These are phyloP conservation scores for Fragosphaeria purpurea DNA, from an alignment of 2,329 filamentous ascomycete genomes.

Conservation along the genomic window DNA sequence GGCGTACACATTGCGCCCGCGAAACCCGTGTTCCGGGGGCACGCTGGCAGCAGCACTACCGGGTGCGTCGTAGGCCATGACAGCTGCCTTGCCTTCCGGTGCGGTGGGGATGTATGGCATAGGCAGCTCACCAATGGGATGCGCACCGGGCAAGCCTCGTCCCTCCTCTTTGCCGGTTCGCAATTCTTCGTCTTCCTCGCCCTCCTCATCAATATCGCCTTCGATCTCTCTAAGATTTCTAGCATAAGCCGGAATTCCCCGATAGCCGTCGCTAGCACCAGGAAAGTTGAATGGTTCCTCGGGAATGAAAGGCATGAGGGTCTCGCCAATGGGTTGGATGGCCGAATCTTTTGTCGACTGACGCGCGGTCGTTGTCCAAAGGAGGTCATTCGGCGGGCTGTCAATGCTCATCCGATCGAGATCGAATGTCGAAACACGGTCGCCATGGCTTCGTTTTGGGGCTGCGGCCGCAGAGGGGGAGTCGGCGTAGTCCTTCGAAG, in stretches of 20 bases:
- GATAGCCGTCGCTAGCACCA: conserved; percentile 1
- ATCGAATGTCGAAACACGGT: conserved; percentile 25
- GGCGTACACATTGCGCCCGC: conserved; percentile 32
- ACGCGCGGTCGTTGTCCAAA: conserved; percentile 21
- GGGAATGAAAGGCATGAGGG: conserved; percentile 21
- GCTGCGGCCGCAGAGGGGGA: not conserved
- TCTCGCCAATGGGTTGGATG: conserved; percentile 21
- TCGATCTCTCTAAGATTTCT: conserved; percentile 10
- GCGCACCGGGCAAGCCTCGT: conserved; percentile 2
- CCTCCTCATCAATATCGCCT: conserved; percentile 12
- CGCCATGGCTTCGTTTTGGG: conserved; percentile 18
- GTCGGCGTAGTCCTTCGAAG: not conserved
- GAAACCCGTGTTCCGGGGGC: conserved; percentile 32
- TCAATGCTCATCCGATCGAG: conserved; percentile 26
- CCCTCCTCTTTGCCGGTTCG: no score
- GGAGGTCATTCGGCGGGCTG: conserved; percentile 24
- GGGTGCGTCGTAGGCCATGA: not conserved
- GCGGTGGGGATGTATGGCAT: conserved; percentile 24
- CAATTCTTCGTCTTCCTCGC: conserved; percentile 15
- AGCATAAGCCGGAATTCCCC: conserved; percentile 11
- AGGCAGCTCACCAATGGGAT: conserved; percentile 20
- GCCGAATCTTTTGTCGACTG: conserved; percentile 13
- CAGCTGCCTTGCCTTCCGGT: conserved; percentile 16
- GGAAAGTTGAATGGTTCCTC: conserved; percentile 16
- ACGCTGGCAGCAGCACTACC: conserved; percentile 13